Base-by-base conservation (phyloP, 352 stramenopile species). In the Globisporangium nodosum region DNA sequence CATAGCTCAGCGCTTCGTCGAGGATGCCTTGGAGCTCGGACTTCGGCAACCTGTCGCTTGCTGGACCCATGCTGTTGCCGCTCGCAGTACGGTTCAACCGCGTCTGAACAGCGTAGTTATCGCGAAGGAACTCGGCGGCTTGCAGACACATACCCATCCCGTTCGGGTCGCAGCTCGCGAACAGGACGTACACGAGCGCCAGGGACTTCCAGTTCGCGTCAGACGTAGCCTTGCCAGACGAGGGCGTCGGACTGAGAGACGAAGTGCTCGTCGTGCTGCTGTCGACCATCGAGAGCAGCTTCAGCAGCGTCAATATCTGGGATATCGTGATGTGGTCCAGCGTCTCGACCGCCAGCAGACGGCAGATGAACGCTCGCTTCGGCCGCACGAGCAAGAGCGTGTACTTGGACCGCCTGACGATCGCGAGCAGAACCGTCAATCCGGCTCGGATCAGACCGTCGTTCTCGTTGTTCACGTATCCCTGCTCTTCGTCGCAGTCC, bases 111-210 rank as follows among this genome's bases (percentile, higher is more conserved):
- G 46, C 60, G 54, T 73, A 84, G 45, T 81, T 77, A 43, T 89
- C 78, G 31, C 85, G 82, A 5, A 94, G 64, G 62, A 94, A 94
- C 56, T 88, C 77, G 37, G 85, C 81, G 11, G 76, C 72, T 33
- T 77, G 72, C 16, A 80, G 54, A 40, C 77, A 87, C 81, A 94
- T 92, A 1, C 85, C 81, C 65, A 76, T 81, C 3, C 84, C 82
- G 47, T 86, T 88, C 18, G 82, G 81, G 61, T 94, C 81, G 64
- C 80, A 92, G 21, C 77, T 88, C 24, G 85, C 81, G 21, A 90
- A 65, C 2, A 92, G 56, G 33, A 89, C 63, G 58, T 88, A 87
- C 8, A 91, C 81, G 6, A 91, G 53, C 37, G 82, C 78, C 0
- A 89, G 62, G 1, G 71, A 82, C 53, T 81, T 90, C 81, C 82